These are phyloP conservation scores for Camellia granthamiana DNA, from an alignment of 148 eudicot genomes.

Conservation along the genomic window DNA sequence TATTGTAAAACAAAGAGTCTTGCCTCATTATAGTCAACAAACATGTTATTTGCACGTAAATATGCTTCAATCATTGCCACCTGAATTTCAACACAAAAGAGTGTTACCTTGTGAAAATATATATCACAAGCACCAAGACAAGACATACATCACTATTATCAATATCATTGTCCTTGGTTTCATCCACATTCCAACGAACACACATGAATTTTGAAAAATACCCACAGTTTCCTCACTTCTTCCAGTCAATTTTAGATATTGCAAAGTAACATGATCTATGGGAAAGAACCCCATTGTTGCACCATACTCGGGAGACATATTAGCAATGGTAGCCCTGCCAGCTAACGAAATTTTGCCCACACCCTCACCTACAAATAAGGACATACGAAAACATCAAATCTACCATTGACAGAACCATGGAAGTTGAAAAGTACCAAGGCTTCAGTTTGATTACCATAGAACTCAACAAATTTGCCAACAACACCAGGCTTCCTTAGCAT, in stretches of 20 bases:
- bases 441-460: conserved; percentile 56
- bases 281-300: conserved; percentile 75
- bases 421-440: background rate
- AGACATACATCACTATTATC: background rate
- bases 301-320: conserved; percentile 71
- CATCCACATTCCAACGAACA: background rate
- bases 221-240: conserved; percentile 63
- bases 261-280: conserved; percentile 60
- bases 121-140: conserved; percentile 3
- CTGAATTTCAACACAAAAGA: conserved; percentile 24
- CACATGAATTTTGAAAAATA: conserved; percentile 12
- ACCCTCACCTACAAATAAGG: conserved; percentile 39
- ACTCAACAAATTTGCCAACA: conserved; percentile 96
- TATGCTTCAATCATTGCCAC: conserved; percentile 71
- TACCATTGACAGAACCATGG: background rate
- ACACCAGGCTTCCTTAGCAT: conserved; percentile 98
- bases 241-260: conserved; percentile 58
- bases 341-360: conserved; percentile 59
- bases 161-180: background rate
- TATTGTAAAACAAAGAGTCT: background rate
- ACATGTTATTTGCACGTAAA: conserved; percentile 62
- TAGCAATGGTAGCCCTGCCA: conserved; percentile 69
- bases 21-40: conserved; percentile 63
- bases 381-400: background rate
- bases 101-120: background rate